Conservation (phyloP, 805 yeast genomes). For the Hemisphaericaspora nanyangensis region DNA sequence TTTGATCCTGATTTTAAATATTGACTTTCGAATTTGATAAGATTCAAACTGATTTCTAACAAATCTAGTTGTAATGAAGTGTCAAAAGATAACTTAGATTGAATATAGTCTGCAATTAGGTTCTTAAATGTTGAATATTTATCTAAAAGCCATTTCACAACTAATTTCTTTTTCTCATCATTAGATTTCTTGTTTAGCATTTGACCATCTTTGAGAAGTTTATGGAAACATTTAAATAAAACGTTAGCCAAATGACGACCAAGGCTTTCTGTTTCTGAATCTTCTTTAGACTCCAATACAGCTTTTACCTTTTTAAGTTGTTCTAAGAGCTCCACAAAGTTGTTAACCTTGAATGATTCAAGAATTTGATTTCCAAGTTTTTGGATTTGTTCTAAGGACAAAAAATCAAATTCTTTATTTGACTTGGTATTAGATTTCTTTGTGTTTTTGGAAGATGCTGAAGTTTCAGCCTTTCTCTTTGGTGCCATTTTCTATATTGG, state of each 20-base stretch:
- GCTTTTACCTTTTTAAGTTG: constrained; percentile 26
- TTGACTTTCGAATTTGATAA: constrained; percentile 53
- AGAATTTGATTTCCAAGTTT: constrained; percentile 25
- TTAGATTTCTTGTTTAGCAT: constrained; percentile 30
- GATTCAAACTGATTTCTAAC: constrained; percentile 52
- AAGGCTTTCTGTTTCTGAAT: constrained; percentile 19
- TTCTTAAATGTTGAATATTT: constrained; percentile 54
- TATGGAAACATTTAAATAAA: constrained; percentile 47
- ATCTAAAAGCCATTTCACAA: constrained; percentile 61
- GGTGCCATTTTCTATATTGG: constrained; percentile 15
- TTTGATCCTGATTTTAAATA: constrained; percentile 46
- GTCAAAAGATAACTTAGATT: constrained; percentile 40
- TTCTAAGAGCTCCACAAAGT: constrained; percentile 45
- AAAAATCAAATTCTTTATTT: constrained; percentile 6
- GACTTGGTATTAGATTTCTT: constrained; percentile 3
- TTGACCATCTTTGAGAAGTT: constrained; percentile 39
- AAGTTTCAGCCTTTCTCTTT: constrained; percentile 17
- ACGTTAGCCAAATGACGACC: constrained; percentile 41
- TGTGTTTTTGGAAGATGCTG: not conserved
- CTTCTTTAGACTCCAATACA: constrained; percentile 15
- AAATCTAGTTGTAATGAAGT: constrained; percentile 49
- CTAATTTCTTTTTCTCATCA: constrained; percentile 44
- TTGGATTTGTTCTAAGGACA: constrained; percentile 20
- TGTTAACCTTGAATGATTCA: constrained; percentile 49
- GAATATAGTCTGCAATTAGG: constrained; percentile 39